Conservation (phyloP, 176 grass and related monocot species). For the Oropetium thomaeum region DNA sequence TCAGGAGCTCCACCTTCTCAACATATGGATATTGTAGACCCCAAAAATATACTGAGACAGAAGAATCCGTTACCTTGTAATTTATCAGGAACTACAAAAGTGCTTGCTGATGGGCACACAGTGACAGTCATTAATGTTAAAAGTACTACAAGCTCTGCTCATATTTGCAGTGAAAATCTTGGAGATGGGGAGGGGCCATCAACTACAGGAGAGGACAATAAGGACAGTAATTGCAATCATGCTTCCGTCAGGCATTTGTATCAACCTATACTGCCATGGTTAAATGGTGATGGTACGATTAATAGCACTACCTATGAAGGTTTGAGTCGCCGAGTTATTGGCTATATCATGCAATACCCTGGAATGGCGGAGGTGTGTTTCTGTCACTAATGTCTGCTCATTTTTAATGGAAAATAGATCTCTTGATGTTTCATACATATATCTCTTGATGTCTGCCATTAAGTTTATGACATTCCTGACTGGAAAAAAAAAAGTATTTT, state of each 20-base stretch:
- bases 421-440: background rate
- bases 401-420: background rate
- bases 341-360: slow-evolving; percentile 83
- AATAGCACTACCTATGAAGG: slow-evolving; percentile 75
- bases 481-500: background rate
- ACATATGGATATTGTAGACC: slow-evolving; percentile 31
- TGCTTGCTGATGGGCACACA: slow-evolving; percentile 74
- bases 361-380: slow-evolving; percentile 67
- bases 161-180: slow-evolving; percentile 9
- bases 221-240: slow-evolving; percentile 28
- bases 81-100: slow-evolving; percentile 43
- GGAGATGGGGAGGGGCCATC: slow-evolving; percentile 9
- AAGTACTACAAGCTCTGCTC: slow-evolving; percentile 24
- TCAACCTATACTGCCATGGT: slow-evolving; percentile 85
- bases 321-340: slow-evolving; percentile 73
- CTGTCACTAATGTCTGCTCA: background rate
- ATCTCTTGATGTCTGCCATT: background rate
- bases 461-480: background rate
- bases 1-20: slow-evolving; percentile 23
- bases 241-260: slow-evolving; percentile 36
- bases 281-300: slow-evolving; percentile 89
- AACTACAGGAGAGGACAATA: slow-evolving; percentile 26
- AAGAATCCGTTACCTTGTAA: slow-evolving; percentile 30
- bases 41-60: slow-evolving; percentile 30
- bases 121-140: slow-evolving; percentile 65